These are phyloP conservation scores for Penicillium parvum DNA, from an alignment of 495 filamentous ascomycete species.

Conservation along the genomic window DNA sequence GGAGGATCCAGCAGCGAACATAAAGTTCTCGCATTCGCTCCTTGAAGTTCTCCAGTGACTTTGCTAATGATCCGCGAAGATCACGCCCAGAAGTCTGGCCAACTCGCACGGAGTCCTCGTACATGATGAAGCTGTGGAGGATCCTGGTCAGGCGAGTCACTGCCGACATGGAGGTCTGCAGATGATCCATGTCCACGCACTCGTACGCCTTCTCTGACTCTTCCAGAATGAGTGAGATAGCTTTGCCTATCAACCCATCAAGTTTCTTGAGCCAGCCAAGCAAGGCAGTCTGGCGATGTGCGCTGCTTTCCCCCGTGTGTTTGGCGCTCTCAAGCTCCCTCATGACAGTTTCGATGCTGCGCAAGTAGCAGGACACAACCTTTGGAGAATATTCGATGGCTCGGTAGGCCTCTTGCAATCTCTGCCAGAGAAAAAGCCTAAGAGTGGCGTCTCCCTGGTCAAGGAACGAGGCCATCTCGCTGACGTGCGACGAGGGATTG, in stretches of 20 bases:
- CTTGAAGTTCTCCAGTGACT: slow-evolving; percentile 52
- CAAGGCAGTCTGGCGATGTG: slow-evolving; percentile 61
- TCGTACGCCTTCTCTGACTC: slow-evolving; percentile 67
- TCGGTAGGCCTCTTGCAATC: slow-evolving; percentile 80
- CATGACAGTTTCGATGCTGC: slow-evolving; percentile 77
- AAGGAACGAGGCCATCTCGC: slow-evolving; percentile 80
- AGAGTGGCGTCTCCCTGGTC: slow-evolving; percentile 74
- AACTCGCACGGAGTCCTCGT: slow-evolving; percentile 75
- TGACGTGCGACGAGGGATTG: slow-evolving; percentile 36
- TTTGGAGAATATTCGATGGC: slow-evolving; percentile 79
- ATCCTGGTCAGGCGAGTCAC: slow-evolving; percentile 63
- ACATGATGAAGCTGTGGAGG: slow-evolving; percentile 71
- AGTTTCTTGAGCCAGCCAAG: slow-evolving; percentile 72
- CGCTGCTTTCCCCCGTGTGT: slow-evolving; percentile 54
- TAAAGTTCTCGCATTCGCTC: slow-evolving; percentile 83
- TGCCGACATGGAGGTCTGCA: slow-evolving; percentile 64
- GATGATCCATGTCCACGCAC: slow-evolving; percentile 73
- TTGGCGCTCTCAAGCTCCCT: slow-evolving; percentile 61
- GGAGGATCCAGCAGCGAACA: slow-evolving; percentile 78
- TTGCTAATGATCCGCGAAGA: slow-evolving; percentile 40
- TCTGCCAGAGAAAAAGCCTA: slow-evolving; percentile 79
- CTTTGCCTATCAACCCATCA: slow-evolving; percentile 66
- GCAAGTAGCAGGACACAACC: slow-evolving; percentile 77
- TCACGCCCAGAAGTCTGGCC: slow-evolving; percentile 52
- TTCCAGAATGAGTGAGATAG: slow-evolving; percentile 59